These are phyloP conservation scores for Paramecium sexaurelia DNA, from an alignment of 73 alveolate genomes.

Conservation along the genomic window DNA sequence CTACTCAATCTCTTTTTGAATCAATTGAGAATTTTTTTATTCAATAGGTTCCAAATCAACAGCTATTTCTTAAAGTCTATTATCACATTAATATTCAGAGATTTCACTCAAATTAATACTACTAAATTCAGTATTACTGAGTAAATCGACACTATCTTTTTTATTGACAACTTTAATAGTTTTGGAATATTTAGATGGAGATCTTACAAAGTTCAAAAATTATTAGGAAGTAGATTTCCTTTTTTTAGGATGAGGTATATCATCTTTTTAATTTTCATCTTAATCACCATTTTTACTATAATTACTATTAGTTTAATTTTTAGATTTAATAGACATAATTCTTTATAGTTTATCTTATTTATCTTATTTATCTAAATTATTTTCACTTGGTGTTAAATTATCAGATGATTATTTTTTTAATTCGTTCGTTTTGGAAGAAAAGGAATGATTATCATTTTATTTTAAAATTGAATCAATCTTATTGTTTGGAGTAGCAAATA, in stretches of 20 bases:
- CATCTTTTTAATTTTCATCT: background rate
- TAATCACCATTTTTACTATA: background rate
- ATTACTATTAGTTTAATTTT: background rate
- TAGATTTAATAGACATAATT: background rate
- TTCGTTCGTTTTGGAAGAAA: background rate
- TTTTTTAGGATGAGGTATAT: background rate
- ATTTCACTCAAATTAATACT: slow-evolving; percentile 17
- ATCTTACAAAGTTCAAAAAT: background rate
- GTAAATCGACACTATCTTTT: background rate
- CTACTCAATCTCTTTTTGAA: background rate
- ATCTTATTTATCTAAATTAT: background rate
- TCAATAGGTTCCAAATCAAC: background rate
- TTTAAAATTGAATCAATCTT: background rate
- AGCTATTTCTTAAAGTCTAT: slow-evolving; percentile 1
- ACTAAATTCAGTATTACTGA: background rate
- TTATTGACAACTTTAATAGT: background rate
- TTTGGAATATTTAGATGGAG: background rate
- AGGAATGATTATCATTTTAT: background rate
- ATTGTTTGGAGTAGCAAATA: background rate
- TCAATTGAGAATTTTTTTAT: background rate
- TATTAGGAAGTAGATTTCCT: background rate
- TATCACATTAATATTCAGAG: background rate
- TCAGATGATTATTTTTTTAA: background rate
- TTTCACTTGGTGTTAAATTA: background rate
- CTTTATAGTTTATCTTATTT: background rate